Percentiles rank a stretch among this genome's conserved stretches.
These are phyloP conservation scores for Penicillium diatomitis DNA, from an alignment of 495 filamentous ascomycete species.

Conservation along the genomic window DNA sequence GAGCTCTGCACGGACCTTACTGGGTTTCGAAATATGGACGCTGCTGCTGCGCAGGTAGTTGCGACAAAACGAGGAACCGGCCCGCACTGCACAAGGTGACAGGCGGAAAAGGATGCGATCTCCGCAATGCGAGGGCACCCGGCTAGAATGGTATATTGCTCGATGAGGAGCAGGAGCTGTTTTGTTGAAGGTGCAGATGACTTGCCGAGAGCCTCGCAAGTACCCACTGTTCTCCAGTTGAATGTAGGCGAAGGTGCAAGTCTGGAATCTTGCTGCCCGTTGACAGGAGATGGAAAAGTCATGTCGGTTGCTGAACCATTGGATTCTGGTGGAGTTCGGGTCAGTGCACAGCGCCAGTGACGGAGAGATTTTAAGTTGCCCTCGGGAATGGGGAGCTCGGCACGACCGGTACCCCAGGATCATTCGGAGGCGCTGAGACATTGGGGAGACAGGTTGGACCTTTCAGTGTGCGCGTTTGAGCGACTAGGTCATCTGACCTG, in stretches of 20 bases:
- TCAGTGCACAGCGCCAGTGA: background rate
- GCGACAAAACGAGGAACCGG: conserved; percentile 5
- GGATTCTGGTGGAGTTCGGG: conserved; percentile 13
- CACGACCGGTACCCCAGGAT: conserved; percentile 15
- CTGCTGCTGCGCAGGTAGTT: conserved; percentile 6
- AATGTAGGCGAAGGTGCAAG: background rate
- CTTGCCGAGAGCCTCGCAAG: too few relatives aligned
- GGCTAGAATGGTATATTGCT: conserved; percentile 12
- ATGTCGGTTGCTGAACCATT: conserved; percentile 4
- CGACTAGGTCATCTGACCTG: too few relatives aligned
- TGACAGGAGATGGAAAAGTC: conserved; percentile 5
- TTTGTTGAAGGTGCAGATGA: background rate
- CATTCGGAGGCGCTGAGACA: background rate
- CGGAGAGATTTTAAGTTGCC: conserved; percentile 16
- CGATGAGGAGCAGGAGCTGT: background rate
- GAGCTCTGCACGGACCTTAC: conserved; percentile 9
- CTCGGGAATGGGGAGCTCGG: conserved; percentile 17
- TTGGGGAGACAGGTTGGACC: background rate
- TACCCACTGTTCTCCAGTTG: too few relatives aligned
- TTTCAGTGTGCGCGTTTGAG: too few relatives aligned
- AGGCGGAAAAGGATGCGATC: conserved; percentile 6
- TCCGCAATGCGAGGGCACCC: conserved; percentile 11
- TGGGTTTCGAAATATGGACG: background rate
- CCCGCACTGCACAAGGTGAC: conserved; percentile 6
- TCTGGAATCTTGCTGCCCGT: conserved; percentile 1